These are phyloP conservation scores for Pholiota microspora DNA, from an alignment of 768 basidiomycete species.

Conservation along the genomic window DNA sequence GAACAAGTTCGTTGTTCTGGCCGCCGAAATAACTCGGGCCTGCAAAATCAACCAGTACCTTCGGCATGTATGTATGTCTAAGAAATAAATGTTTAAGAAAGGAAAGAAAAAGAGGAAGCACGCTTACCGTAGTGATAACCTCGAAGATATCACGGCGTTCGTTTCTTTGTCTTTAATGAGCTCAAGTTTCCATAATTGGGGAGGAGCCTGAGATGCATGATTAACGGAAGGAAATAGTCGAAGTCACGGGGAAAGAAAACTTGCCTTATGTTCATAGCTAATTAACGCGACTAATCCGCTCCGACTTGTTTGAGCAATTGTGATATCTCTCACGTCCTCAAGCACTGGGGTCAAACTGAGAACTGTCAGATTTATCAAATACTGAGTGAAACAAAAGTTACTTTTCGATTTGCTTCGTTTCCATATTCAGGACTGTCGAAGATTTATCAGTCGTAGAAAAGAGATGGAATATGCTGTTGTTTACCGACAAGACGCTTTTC, in stretches of 20 bases:
- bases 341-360: conserved; percentile 68
- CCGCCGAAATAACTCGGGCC: conserved; percentile 85
- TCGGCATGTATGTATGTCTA: conserved; percentile 76
- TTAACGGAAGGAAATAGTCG: not conserved
- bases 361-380: conserved; percentile 4
- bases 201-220: conserved; percentile 55
- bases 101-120: conserved; percentile 8
- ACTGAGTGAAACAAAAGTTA: conserved; percentile 26
- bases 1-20: conserved; percentile 71
- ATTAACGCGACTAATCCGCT: conserved; percentile 60
- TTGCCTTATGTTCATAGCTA: conserved; percentile 74
- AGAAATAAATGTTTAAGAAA: not conserved
- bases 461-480: not conserved
- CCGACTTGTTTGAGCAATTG: conserved; percentile 47
- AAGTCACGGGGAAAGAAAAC: not conserved
- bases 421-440: conserved; percentile 61
- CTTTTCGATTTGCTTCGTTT: conserved; percentile 67
- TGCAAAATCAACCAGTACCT: conserved; percentile 66
- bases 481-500: conserved; percentile 76
- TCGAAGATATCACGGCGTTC: conserved; percentile 27
- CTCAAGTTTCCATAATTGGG: conserved; percentile 76
- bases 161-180: conserved; percentile 53
- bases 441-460: conserved; percentile 6
- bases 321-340: conserved; percentile 72
- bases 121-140: conserved; percentile 39